These are phyloP conservation scores for Neopestalotiopsis sp. DNA, from an alignment of 2,329 filamentous ascomycete species.

Conservation along the genomic window DNA sequence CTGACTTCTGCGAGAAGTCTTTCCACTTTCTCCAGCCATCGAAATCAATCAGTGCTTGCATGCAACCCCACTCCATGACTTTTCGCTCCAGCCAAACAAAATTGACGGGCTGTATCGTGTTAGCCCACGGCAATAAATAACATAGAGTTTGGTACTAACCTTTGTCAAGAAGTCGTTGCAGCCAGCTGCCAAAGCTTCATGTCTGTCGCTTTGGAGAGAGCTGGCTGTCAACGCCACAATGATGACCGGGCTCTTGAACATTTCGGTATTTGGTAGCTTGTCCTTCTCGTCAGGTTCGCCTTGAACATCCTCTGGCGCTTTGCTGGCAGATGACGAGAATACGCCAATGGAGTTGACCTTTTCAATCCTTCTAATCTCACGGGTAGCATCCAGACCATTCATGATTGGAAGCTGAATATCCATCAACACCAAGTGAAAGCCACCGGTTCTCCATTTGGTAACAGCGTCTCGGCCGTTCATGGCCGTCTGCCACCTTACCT, in stretches of 20 bases:
- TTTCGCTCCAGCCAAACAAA: slow-evolving; percentile 98
- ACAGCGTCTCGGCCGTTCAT: slow-evolving; percentile 95
- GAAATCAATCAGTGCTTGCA: slow-evolving; percentile 98
- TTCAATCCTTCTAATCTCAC: slow-evolving; percentile 90
- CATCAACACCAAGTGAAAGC: slow-evolving; percentile 97
- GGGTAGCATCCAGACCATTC: slow-evolving; percentile 92
- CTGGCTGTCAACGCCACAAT: slow-evolving; percentile 96
- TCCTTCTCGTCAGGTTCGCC: slow-evolving; percentile 67
- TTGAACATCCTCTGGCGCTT: slow-evolving; percentile 53
- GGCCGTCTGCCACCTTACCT: slow-evolving; percentile 96
- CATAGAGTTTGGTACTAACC: slow-evolving; percentile 56
- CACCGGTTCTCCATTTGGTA: slow-evolving; percentile 88
- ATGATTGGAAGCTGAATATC: slow-evolving; percentile 97
- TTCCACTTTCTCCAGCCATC: slow-evolving; percentile 99
- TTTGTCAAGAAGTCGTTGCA: slow-evolving; percentile 99
- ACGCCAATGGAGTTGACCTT: slow-evolving; percentile 91
- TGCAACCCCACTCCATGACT: slow-evolving; percentile 99
- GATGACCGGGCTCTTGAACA: slow-evolving; percentile 97
- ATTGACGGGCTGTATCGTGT: slow-evolving; percentile 77
- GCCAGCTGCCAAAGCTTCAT: slow-evolving; percentile 91
- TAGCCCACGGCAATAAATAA: not conserved
- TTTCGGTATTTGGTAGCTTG: slow-evolving; percentile 66
- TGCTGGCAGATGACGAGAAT: slow-evolving; percentile 73
- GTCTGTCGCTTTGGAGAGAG: slow-evolving; percentile 91
- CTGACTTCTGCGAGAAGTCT: slow-evolving; percentile 66